Conservation (phyloP, 345 rosid genomes). For the Sonneratia alba region DNA sequence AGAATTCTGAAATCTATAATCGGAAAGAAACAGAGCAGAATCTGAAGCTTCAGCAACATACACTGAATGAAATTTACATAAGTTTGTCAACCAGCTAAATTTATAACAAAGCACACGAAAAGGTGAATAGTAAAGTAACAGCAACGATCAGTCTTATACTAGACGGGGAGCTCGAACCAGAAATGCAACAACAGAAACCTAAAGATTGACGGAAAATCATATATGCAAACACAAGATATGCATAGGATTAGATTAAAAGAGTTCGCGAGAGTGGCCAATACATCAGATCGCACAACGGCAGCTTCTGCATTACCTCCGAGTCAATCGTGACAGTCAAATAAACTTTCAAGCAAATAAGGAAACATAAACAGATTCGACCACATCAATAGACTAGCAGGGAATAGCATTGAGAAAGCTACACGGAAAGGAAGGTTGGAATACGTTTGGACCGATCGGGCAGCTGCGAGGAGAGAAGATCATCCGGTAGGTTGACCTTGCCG, state of each 20-base stretch:
- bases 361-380: background rate
- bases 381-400: background rate
- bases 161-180: background rate
- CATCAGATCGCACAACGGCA: constrained; percentile 3
- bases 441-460: constrained; percentile 57
- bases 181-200: background rate
- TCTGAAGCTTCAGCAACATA: background rate
- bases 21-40: background rate
- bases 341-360: background rate
- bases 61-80: background rate
- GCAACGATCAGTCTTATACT: background rate
- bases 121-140: background rate
- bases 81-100: background rate
- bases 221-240: no score
- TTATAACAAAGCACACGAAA: no score
- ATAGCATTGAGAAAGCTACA: no score
- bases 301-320: background rate
- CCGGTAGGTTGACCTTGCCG: constrained; percentile 73
- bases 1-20: background rate
- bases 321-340: background rate
- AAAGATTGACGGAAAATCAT: no score
- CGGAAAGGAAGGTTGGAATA: constrained; percentile 11
- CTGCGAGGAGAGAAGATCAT: constrained; percentile 62
- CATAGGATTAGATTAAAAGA: no score
- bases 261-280: no score